Percentiles rank a stretch among this genome's conserved stretches.
Evolutionary conservation across 306 rosid genomes (phyloP).

Genomic region (Cucurbita ficifolia): DNA sequence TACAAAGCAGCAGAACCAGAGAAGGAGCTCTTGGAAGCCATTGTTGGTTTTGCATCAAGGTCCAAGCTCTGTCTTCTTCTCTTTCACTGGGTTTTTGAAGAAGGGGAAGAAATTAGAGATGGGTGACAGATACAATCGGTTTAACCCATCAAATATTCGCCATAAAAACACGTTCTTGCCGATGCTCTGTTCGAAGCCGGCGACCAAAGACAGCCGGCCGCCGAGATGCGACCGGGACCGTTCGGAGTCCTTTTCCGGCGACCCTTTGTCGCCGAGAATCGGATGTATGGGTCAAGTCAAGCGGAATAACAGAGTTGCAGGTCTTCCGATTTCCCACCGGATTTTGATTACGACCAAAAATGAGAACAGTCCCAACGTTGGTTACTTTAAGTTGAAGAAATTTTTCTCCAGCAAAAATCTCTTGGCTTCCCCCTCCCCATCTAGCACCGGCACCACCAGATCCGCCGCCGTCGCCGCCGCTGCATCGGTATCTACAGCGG

Average conservation of each 20-base stretch:
- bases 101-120: conserved; percentile 2
- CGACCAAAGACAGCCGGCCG: conserved; percentile 27
- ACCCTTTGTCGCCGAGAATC: conserved; percentile 72
- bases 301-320: conserved; percentile 57
- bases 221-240: neutral
- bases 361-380: conserved; percentile 17
- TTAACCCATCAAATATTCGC: conserved; percentile 11
- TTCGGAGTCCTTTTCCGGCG: conserved; percentile 15
- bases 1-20: neutral
- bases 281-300: conserved; percentile 95
- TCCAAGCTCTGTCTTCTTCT: neutral
- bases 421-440: neutral
- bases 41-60: neutral
- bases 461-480: neutral
- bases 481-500: conserved; percentile 5
- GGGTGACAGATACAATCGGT: conserved; percentile 34
- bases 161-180: conserved; percentile 58
- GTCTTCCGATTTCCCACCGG: conserved; percentile 27
- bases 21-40: neutral
- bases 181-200: conserved; percentile 62
- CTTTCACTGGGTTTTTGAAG: neutral
- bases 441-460: neutral
- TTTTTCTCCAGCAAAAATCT: conserved; percentile 54
- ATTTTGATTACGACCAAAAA: conserved; percentile 4
- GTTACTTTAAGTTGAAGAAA: conserved; percentile 53